Evolutionary conservation across 2,329 filamentous ascomycete species (phyloP).

Genomic region (Verticillium tricorpus): DNA sequence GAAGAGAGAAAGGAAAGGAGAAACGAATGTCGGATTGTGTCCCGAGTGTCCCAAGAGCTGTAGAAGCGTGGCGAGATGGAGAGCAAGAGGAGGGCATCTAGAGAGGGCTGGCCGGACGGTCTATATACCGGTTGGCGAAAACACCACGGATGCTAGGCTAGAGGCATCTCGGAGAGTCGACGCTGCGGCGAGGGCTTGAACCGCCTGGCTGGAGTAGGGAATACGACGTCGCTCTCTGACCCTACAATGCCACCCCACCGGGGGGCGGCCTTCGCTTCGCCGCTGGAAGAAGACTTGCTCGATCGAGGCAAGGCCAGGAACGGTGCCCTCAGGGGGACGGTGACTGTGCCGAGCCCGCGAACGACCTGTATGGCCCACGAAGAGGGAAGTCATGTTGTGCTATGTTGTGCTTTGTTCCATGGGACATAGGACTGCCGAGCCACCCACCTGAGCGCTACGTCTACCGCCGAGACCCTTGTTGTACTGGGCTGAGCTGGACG

Average conservation of each 20-base stretch:
- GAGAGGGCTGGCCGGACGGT: neutral
- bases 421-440: neutral
- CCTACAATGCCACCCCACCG: neutral
- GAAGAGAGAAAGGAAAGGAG: constrained; percentile 16
- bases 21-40: constrained; percentile 3
- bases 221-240: neutral
- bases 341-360: neutral
- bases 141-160: neutral
- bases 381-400: neutral
- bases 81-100: neutral
- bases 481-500: neutral
- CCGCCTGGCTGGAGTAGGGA: neutral
- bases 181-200: neutral
- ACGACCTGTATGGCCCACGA: neutral
- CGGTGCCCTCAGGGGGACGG: neutral
- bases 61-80: neutral
- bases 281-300: neutral
- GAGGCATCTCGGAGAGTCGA: neutral
- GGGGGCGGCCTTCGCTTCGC: neutral
- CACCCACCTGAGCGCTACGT: neutral
- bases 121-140: neutral
- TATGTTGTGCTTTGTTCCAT: neutral
- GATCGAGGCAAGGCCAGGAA: neutral
- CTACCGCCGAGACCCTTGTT: neutral
- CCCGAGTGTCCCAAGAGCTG: neutral